Base-by-base conservation (phyloP, 208 protist species). In the Leishmania arabica region DNA sequence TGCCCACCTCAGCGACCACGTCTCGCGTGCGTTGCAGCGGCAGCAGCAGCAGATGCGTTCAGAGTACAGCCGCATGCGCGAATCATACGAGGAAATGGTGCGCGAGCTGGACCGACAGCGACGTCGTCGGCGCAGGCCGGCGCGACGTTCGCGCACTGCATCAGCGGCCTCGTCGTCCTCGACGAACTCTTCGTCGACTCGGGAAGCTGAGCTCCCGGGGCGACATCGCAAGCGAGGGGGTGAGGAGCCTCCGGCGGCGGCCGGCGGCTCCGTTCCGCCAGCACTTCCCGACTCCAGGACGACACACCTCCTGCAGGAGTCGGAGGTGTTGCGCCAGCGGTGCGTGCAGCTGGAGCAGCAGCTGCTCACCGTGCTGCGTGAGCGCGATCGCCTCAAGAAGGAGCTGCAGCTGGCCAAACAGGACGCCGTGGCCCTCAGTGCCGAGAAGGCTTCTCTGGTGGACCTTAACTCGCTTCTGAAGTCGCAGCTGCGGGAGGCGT, bases 401-500 rank as follows among this genome's bases (percentile, higher is more conserved):
- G 88, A 96, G 77, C 68, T 95, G 80, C 74, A 85, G 42, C 71
- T 87, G 21, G 82, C 89, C 7, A 80, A 91, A 47, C 85, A 90
- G 71, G 91, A 93, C 47, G 83, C 88, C 9, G 83, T 76, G 24
- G 86, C 90, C 11, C 75, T 95, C 24, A 77, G 81, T 37, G 88
- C 83, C 2, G 92, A 98, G 82, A 94, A 95, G 81, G 90, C 92
- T 54, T 95, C 91, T 9, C 84, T 98, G 72, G 82, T 95, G 27
- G 93, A 96, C 78, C 77, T 98, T 19, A 98, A 98, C 80, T 88
- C 92, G 15, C 83, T 96, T 17, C 88, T 98, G 27, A 98, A 98
- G 88, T 89, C 91, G 40, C 95, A 98, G 78, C 84, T 96, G 80
- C 82, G 93, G 1, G 93, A 96, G 77, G 91, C 92, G 56, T 97